Conservation (phyloP, 1,284 basidiomycete genomes). For the Fomitopsis pinicola region DNA sequence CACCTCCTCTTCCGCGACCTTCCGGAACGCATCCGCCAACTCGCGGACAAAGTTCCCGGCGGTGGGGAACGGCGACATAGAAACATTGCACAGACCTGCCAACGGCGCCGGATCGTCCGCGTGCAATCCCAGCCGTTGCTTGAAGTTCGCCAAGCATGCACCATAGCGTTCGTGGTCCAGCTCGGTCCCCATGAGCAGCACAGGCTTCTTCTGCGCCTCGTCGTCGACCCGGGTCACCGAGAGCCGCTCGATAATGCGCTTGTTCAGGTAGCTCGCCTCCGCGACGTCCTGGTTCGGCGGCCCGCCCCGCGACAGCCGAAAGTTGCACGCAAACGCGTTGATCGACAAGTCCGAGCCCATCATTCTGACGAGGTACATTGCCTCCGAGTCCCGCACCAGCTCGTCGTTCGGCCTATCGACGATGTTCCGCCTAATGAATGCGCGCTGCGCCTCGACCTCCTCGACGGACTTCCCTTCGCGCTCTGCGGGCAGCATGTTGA, state of each 20-base stretch:
- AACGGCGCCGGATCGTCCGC: constrained; percentile 28
- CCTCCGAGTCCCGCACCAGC: constrained; percentile 29
- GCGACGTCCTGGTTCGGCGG: constrained; percentile 35
- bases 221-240: constrained; percentile 12
- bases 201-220: constrained; percentile 24
- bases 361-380: constrained; percentile 26
- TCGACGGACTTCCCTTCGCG: constrained; percentile 7
- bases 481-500: constrained; percentile 34
- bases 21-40: constrained; percentile 31
- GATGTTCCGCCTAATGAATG: constrained; percentile 35
- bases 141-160: constrained; percentile 29
- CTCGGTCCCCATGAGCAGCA: constrained; percentile 34
- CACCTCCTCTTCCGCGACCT: constrained; percentile 32
- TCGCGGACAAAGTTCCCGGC: constrained; percentile 28
- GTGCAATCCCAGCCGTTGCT: constrained; percentile 33
- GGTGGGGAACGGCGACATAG: constrained; percentile 41
- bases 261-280: constrained; percentile 41
- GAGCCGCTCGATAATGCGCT: constrained; percentile 31
- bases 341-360: constrained; percentile 42
- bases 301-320: constrained; percentile 28
- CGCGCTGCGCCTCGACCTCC: constrained; percentile 28
- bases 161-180: constrained; percentile 33
- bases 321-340: constrained; percentile 44
- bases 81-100: constrained; percentile 35
- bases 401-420: constrained; percentile 29